phyloP scores from a whole-genome alignment of 2,329 filamentous ascomycete species.

The Sclerotinia glacialis region DNA sequence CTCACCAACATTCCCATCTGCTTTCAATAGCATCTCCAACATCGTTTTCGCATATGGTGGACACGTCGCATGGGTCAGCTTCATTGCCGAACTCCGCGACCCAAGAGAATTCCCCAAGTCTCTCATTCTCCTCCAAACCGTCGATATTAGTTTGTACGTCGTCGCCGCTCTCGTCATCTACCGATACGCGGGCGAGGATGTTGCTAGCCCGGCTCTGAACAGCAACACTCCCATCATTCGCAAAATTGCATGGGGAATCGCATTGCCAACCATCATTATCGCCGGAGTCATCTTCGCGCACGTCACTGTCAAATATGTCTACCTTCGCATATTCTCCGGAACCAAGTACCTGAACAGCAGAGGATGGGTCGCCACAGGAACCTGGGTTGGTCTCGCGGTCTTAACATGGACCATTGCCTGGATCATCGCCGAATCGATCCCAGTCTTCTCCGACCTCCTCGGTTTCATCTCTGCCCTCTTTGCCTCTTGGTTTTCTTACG shows the following conservation, averaged over 20 bases:
- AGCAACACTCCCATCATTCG: slow-evolving; percentile 51
- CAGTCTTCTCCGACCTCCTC: slow-evolving; percentile 64
- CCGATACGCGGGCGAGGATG: slow-evolving; percentile 58
- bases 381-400: slow-evolving; percentile 58
- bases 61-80: slow-evolving; percentile 58
- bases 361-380: slow-evolving; percentile 51
- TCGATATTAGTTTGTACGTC: slow-evolving; percentile 61
- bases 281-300: slow-evolving; percentile 69
- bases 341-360: slow-evolving; percentile 43
- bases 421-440: slow-evolving; percentile 66
- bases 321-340: slow-evolving; percentile 58
- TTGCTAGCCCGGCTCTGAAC: slow-evolving; percentile 64
- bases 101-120: slow-evolving; percentile 58
- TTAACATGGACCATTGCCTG: slow-evolving; percentile 59
- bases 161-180: slow-evolving; percentile 55
- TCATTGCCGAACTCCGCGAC: slow-evolving; percentile 57
- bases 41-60: slow-evolving; percentile 60
- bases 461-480: slow-evolving; percentile 55
- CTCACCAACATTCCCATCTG: slow-evolving; percentile 42
- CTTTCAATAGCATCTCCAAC: slow-evolving; percentile 52
- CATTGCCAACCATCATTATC: slow-evolving; percentile 67
- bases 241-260: slow-evolving; percentile 66
- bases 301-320: slow-evolving; percentile 64
- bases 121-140: slow-evolving; percentile 54
- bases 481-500: slow-evolving; percentile 58